Base-by-base conservation (phyloP, 495 filamentous ascomycete genomes). In the Hyaloscypha bicolor region DNA sequence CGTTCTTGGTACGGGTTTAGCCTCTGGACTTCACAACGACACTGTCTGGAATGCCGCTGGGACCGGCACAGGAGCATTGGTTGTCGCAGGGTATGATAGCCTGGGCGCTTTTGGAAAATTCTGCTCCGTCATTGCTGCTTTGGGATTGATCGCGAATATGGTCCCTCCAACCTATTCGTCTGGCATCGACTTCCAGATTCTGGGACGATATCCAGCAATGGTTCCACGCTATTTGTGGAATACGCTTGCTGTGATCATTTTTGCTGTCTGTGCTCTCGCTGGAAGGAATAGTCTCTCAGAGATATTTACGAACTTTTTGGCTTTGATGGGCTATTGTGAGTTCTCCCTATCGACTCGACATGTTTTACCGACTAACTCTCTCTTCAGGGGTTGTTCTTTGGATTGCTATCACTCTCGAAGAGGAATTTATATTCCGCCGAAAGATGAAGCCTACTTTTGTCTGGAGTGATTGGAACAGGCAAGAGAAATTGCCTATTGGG, bases 241-340 rank as follows among this genome's bases (percentile, higher is more conserved):
- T 52, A 85, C 82, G 12, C 72, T 88, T 37, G 79, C 83, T 4
- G 80, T 86, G 0, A 75, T 90, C 11, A 83, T 92, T 31, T 87
- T 85, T 70, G 82, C 85, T 5, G 84, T 88, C 45, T 89, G 87
- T 69, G 88, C 87, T 0, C 77, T 91, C 19, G 88, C 82, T 2
- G 90, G 90, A 14, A 80, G 88, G 6, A 79, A 86, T 56, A 65
- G 86, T 62, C 79, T 92, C 29, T 83, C 86, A 6, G 81, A 81
- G 21, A 88, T 92, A 67, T 91, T 92, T 69, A 84, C 83, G 14
- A 91, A 92, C 75, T 91, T 91, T 74, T 79, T 92, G 25, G 85
- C 88, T 1, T 75, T 92, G 32, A 91, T 92, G 87, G 89, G 88
- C 30, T 91, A 91, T 74, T 72, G 68, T 65, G 60, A 65, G 62